Percentiles rank a stretch among this genome's conserved stretches.
Conservation (phyloP, 1,284 basidiomycete genomes). For the Schizophyllum amplum region DNA sequence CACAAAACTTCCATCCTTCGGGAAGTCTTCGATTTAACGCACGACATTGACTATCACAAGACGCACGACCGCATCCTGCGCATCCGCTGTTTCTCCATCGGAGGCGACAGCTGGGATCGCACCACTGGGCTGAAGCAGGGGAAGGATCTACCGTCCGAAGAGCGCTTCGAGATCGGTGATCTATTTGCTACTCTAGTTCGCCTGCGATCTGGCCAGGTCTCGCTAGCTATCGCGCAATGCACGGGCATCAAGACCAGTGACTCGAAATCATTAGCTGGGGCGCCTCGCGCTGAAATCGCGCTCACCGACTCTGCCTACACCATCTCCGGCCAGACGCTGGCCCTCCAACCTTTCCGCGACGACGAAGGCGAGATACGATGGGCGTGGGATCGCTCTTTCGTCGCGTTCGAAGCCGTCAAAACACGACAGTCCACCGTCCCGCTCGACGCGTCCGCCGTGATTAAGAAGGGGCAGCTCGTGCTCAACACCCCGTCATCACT, state of each 20-base stretch:
- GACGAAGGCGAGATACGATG: too few species aligned
- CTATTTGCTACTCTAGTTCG: conserved; percentile 3
- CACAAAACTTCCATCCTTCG: conserved; percentile 15
- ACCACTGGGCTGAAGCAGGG: not conserved
- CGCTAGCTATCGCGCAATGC: conserved; percentile 4
- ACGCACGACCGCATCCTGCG: conserved; percentile 14
- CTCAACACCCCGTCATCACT: too few species aligned
- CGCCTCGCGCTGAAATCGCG: not conserved
- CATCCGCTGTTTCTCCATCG: conserved; percentile 11
- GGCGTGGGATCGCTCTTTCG: too few species aligned
- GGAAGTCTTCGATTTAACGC: conserved; percentile 11
- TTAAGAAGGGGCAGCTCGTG: too few species aligned
- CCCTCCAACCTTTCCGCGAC: not conserved
- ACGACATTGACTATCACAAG: conserved; percentile 14
- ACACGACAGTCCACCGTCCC: too few species aligned
- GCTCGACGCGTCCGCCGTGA: too few species aligned
- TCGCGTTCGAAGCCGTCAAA: too few species aligned
- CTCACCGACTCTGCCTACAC: not conserved
- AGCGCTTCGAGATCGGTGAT: conserved; percentile 3
- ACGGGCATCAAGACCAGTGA: conserved; percentile 1
- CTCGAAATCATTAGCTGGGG: not conserved
- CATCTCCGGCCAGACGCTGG: not conserved
- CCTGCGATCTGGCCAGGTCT: conserved; percentile 1
- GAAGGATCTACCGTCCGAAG: not conserved
- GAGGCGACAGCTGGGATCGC: conserved; percentile 19